These are phyloP conservation scores for Orobanche coerulescens DNA, from an alignment of 257 asterid genomes.

Conservation along the genomic window DNA sequence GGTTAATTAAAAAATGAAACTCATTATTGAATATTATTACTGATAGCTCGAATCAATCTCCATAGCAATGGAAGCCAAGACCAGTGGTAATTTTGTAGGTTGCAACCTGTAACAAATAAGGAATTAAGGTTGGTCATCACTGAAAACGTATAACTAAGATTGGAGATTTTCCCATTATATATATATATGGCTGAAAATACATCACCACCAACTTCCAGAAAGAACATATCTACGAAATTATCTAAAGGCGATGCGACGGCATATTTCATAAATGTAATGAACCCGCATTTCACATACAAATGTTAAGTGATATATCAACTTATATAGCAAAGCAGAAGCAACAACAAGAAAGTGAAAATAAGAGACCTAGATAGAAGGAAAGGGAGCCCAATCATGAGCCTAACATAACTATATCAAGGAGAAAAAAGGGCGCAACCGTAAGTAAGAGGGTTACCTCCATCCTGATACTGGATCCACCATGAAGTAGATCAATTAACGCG, in stretches of 20 bases:
- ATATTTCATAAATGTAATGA: background rate
- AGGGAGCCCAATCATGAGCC: background rate
- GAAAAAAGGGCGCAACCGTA: background rate
- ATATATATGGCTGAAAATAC: background rate
- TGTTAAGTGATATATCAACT: background rate
- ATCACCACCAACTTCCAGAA: conserved; percentile 14
- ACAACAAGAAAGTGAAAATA: conserved; percentile 5
- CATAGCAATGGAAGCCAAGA: too few species aligned
- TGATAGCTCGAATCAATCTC: too few species aligned
- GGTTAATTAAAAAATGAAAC: too few species aligned
- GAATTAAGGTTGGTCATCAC: too few species aligned
- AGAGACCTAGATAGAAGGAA: background rate
- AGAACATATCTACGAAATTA: background rate
- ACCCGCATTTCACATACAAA: background rate
- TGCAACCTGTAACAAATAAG: too few species aligned
- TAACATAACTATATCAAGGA: background rate
- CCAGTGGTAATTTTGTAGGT: too few species aligned
- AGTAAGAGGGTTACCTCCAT: conserved; percentile 56
- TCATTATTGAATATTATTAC: too few species aligned
- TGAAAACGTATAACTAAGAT: too few species aligned
- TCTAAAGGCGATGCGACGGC: background rate
- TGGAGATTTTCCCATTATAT: too few species aligned
- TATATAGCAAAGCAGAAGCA: conserved; percentile 4
- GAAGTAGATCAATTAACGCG: conserved; percentile 71
- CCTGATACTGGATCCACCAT: conserved; percentile 67